phyloP scores from a whole-genome alignment of 78 protist species.

The Monocercomonoides exilis region DNA sequence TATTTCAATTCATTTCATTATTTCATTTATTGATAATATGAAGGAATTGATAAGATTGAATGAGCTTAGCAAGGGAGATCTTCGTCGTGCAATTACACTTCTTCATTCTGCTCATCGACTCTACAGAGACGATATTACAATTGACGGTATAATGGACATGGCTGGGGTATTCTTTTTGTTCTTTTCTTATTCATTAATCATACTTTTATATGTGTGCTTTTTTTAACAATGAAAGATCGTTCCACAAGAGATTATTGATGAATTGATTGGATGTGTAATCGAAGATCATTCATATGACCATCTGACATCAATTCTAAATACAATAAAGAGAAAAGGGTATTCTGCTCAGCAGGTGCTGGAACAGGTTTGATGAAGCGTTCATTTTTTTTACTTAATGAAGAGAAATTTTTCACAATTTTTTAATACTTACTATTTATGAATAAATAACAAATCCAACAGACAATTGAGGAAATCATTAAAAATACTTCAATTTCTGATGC shows the following conservation, averaged over 20 bases:
- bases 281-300: background rate
- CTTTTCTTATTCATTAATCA: background rate
- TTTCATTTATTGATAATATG: background rate
- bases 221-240: too few species aligned
- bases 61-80: slow-evolving; percentile 67
- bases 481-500: slow-evolving; percentile 20
- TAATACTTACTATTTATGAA: too few species aligned
- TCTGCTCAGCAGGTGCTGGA: background rate
- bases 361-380: background rate
- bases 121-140: background rate
- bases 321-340: background rate
- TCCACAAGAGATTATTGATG: slow-evolving; percentile 6
- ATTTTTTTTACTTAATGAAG: too few species aligned
- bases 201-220: too few species aligned
- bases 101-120: slow-evolving; percentile 68
- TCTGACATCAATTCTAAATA: background rate
- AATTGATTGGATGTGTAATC: background rate
- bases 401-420: too few species aligned
- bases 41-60: slow-evolving; percentile 26
- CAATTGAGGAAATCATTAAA: background rate
- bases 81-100: slow-evolving; percentile 72
- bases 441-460: too few species aligned
- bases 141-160: slow-evolving; percentile 21
- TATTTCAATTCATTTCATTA: too few species aligned
- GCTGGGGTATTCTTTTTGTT: slow-evolving; percentile 44